Percentiles rank a stretch among this genome's conserved stretches.
These are phyloP conservation scores for Capronia coronata DNA, from an alignment of 2,329 filamentous ascomycete species.

Conservation along the genomic window DNA sequence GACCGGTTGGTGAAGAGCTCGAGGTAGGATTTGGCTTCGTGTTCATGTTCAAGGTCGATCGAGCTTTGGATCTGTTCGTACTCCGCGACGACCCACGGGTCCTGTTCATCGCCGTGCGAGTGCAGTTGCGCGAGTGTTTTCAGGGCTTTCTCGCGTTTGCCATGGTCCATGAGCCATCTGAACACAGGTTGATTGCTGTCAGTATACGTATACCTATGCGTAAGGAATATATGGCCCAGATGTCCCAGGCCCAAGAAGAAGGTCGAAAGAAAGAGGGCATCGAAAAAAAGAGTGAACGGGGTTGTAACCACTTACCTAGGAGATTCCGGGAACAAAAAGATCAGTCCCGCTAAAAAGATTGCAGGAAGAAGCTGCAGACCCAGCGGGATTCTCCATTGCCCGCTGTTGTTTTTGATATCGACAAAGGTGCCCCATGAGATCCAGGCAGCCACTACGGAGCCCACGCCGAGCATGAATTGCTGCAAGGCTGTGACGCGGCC, in stretches of 20 bases:
- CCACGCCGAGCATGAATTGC: constrained; percentile 77
- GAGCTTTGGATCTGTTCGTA: constrained; percentile 63
- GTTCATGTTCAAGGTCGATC: constrained; percentile 60
- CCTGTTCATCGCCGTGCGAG: constrained; percentile 57
- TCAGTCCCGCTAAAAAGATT: constrained; percentile 56
- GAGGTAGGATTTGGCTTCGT: constrained; percentile 62
- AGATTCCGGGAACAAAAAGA: constrained; percentile 63
- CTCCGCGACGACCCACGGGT: constrained; percentile 66
- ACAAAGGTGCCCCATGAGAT: constrained; percentile 60
- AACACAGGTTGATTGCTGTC: constrained; percentile 50
- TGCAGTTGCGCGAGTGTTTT: constrained; percentile 63
- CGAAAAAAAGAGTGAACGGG: constrained; percentile 21
- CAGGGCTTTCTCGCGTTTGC: constrained; percentile 58
- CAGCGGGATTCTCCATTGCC: constrained; percentile 58
- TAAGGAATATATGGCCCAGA: neutral
- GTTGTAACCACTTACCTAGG: constrained; percentile 30
- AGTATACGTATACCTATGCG: constrained; percentile 29
- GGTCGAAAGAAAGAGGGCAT: neutral
- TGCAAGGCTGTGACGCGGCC: constrained; percentile 69
- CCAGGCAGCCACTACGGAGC: constrained; percentile 66
- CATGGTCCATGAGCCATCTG: constrained; percentile 67
- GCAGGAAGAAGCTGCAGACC: constrained; percentile 68
- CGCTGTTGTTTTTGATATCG: constrained; percentile 44
- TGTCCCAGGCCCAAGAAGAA: too few species aligned
- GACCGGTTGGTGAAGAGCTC: constrained; percentile 63